Evolutionary conservation across 1,139 yeast species (phyloP), one percentile per base, ranked within the genome.

Genomic region (Debaryomycetaceae sp.): DNA sequence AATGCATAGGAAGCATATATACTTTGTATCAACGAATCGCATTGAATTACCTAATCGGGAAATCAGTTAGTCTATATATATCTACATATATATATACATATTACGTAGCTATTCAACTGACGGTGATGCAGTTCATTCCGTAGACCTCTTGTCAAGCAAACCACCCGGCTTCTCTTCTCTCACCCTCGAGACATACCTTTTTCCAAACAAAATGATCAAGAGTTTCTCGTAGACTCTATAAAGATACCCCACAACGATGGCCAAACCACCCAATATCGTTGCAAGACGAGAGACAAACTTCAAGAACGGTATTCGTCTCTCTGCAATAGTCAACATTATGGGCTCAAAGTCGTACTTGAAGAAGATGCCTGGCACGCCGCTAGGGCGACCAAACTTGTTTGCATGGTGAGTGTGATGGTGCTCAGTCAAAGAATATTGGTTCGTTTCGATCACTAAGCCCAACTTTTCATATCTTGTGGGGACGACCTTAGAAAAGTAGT

Each of bases 281-380:
- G 87, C 85, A 42, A 91, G 66, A 49, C 90, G 78, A 11, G 90
- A 81, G 8, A 90, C 69, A 63, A 95, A 93, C 56, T 84, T 88
- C 36, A 81, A 61, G 59, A 93, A 91, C 2, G 95, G 78, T 42
- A 91, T 70, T 49, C 98, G 74, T 45, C 70, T 72, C 59, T 91
- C 98, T 27, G 75, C 72, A 34, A 90, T 76, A 4, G 78, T 67
- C 54, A 93, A 74, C 44, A 84, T 78, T 38, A 93, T 80, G 4
- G 98, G 95, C 57, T 93, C 98, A 60, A 93, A 89, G 53, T 88
- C 91, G 62, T 91, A 93, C 45, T 78, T 79, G 70, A 93, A 80
- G 58, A 76, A 87, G 34, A 93, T 83, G 0, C 98, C 98, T 2
- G 97, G 96, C 3, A 75, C 60, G 7, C 72, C 75, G 36, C 55